These are phyloP conservation scores for Paraphysoderma sedebokerense DNA, from an alignment of 371 early-diverging fungal species.

Conservation along the genomic window DNA sequence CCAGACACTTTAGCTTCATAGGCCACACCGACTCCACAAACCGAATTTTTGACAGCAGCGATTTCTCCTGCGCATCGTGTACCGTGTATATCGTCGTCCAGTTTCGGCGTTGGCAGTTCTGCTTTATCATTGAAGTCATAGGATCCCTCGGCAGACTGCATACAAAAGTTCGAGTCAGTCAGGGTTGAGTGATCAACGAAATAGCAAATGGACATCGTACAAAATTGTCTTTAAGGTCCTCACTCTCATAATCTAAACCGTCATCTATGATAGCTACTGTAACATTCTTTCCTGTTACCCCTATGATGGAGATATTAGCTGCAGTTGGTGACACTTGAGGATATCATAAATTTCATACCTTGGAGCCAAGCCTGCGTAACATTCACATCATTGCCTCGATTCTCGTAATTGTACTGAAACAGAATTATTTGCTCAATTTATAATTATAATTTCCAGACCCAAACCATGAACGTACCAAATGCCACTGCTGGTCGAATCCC, in stretches of 20 bases:
- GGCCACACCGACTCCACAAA: constrained; percentile 92
- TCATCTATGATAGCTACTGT: constrained; percentile 87
- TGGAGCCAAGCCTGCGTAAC: constrained; percentile 80
- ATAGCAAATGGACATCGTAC: constrained; percentile 36
- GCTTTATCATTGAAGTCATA: constrained; percentile 82
- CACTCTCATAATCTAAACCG: constrained; percentile 69
- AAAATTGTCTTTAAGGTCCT: constrained; percentile 75
- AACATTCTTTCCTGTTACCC: constrained; percentile 64
- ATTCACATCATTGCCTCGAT: constrained; percentile 71
- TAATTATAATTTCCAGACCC: not conserved
- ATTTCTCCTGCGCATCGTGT: constrained; percentile 96
- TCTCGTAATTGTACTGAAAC: constrained; percentile 41
- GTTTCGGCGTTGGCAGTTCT: constrained; percentile 51
- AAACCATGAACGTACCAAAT: constrained; percentile 29
- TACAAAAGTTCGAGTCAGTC: not conserved
- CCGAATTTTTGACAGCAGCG: constrained; percentile 70
- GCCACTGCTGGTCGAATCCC: constrained; percentile 66
- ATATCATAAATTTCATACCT: constrained; percentile 17
- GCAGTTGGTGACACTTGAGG: not conserved
- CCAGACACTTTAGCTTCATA: constrained; percentile 74
- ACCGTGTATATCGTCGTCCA: constrained; percentile 77
- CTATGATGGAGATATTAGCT: not conserved
- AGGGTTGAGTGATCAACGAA: not conserved
- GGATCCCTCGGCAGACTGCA: constrained; percentile 60
- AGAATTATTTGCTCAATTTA: not conserved